Percentiles rank a stretch among this genome's conserved stretches.
These are phyloP conservation scores for Pythium oligandrum DNA, from an alignment of 352 stramenopile species.

Conservation along the genomic window DNA sequence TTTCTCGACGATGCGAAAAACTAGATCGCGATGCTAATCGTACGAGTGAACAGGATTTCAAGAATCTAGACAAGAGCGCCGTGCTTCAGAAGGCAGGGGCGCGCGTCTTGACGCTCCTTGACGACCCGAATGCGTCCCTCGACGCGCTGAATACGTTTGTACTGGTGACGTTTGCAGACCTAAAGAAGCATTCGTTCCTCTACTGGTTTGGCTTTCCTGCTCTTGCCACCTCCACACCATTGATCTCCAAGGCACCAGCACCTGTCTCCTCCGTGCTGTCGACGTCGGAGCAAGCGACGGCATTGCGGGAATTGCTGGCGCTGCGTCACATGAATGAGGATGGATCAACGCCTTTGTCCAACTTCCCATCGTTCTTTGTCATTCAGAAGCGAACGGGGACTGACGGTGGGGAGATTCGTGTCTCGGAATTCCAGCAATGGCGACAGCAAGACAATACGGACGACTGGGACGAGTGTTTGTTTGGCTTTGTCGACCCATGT, in stretches of 20 bases:
- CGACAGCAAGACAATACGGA: background rate
- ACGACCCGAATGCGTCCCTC: conserved; percentile 14
- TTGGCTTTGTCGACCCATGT: conserved; percentile 88
- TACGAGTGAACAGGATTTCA: conserved; percentile 56
- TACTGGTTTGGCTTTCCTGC: conserved; percentile 94
- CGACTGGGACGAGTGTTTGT: conserved; percentile 33
- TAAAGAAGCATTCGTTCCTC: conserved; percentile 92
- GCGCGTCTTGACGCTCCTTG: conserved; percentile 32
- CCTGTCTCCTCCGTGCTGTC: conserved; percentile 32
- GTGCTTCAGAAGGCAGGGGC: conserved; percentile 46
- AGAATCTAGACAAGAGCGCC: conserved; percentile 74
- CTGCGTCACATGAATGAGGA: conserved; percentile 24
- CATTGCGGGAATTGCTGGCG: conserved; percentile 35
- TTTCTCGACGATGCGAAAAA: too few species aligned
- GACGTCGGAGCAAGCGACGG: conserved; percentile 26
- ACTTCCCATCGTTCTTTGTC: conserved; percentile 68
- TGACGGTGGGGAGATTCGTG: background rate
- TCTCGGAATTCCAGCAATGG: conserved; percentile 15
- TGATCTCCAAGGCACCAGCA: conserved; percentile 24
- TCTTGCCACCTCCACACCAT: conserved; percentile 36
- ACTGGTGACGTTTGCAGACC: conserved; percentile 88
- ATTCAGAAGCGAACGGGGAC: conserved; percentile 41
- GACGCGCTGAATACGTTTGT: conserved; percentile 82
- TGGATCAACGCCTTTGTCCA: conserved; percentile 2
- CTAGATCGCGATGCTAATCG: too few species aligned